Evolutionary conservation across 495 filamentous ascomycete species (phyloP), one percentile per base, ranked within the genome.

Genomic region (Penicillium chermesinum): DNA sequence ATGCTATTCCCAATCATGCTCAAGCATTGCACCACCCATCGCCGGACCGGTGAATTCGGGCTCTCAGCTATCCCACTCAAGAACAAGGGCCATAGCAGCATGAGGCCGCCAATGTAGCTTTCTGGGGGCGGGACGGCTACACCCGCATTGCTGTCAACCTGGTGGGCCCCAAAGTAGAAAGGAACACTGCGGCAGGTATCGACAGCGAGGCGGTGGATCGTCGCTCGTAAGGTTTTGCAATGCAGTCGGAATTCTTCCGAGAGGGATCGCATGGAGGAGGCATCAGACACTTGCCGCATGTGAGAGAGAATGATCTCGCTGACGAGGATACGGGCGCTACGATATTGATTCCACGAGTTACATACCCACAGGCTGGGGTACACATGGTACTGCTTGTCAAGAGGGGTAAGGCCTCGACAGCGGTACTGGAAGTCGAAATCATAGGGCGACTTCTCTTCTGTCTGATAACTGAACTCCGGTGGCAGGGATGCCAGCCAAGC

Each of bases 291-390:
- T 30, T 54, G 35, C 16, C 49, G 37, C 32, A 58, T 53, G 13
- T 50, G 57, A 7, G 49, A 52, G 1, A 71, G 54, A 7, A 85
- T 74, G 17, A 71, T 66, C 44, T 84, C 76, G 55, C 74, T 78
- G 19, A 76, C 64, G 10, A 83, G 56, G 35, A 84, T 77, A 20
- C 79, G 77, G 2, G 78, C 71, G 61, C 76, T 78, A 22, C 84
- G 80, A 53, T 81, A 84, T 43, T 82, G 74, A 46, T 83, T 86
- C 77, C 78, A 83, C 19, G 77, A 67, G 17, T 76, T 69, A 13
- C 73, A 73, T 20, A 74, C 64, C 78, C 79, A 84, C 34, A 79
- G 70, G 41, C 76, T 73, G 3, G 56, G 55, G 54, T 86, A 87
- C 13, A 74, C 57, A 53, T 86, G 80, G 55, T 83, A 86, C 46